Conservation (phyloP, 1,284 basidiomycete species). For the Ceratobasidium sp. region DNA sequence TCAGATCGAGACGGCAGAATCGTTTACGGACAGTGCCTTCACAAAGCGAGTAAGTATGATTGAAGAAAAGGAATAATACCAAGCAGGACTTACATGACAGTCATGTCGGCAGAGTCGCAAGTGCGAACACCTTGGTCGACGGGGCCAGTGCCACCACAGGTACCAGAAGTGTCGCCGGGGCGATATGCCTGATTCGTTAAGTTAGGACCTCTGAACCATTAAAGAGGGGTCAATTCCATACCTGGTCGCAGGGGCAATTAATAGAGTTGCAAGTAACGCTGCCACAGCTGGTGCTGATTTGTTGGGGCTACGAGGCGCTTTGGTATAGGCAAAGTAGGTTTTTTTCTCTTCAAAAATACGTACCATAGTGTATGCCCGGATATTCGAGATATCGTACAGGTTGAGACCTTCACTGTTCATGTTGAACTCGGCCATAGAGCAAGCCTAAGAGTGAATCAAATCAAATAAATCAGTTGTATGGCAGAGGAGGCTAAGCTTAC, state of each 20-base stretch:
- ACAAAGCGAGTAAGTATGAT: too few relatives aligned
- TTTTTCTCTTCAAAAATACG: too few relatives aligned
- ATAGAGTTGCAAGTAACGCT: slow-evolving; percentile 42
- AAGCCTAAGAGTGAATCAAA: background rate
- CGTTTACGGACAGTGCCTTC: too few relatives aligned
- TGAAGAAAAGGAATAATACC: too few relatives aligned
- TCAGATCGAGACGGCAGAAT: too few relatives aligned
- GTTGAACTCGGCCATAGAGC: slow-evolving; percentile 37
- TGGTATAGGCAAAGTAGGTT: too few relatives aligned
- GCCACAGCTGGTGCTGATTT: slow-evolving; percentile 24
- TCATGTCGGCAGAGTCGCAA: slow-evolving; percentile 19
- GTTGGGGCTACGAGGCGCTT: slow-evolving; percentile 17
- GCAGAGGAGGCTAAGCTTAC: slow-evolving; percentile 9
- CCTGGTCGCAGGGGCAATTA: slow-evolving; percentile 45
- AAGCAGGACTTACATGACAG: too few relatives aligned
- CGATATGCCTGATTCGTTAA: slow-evolving; percentile 14
- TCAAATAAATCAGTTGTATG: background rate
- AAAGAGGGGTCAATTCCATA: too few relatives aligned
- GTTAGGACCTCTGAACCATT: background rate
- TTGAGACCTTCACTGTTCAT: slow-evolving; percentile 41
- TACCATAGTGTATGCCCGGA: slow-evolving; percentile 43
- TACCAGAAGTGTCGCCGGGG: slow-evolving; percentile 41
- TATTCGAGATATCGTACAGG: slow-evolving; percentile 47
- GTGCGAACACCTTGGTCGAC: slow-evolving; percentile 41
- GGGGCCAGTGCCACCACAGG: slow-evolving; percentile 31